phyloP scores from a whole-genome alignment of 2,329 filamentous ascomycete genomes.

The Gyromitra esculenta region DNA sequence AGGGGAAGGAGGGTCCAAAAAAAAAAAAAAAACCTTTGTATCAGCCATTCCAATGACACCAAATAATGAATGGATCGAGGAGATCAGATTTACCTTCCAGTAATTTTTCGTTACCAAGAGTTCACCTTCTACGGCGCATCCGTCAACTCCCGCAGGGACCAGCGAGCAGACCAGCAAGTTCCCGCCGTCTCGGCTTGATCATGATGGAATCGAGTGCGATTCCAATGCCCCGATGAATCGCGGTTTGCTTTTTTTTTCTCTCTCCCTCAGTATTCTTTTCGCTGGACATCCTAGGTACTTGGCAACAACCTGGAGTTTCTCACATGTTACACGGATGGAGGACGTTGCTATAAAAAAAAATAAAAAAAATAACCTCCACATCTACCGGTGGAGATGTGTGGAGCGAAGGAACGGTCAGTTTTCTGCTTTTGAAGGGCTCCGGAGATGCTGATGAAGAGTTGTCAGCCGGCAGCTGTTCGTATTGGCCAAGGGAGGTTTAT shows the following conservation, averaged over 20 bases:
- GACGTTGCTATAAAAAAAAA: constrained; percentile 26
- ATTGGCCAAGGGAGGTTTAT: constrained; percentile 25
- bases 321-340: constrained; percentile 15
- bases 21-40: constrained; percentile 33
- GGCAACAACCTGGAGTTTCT: constrained; percentile 15
- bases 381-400: background rate
- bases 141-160: constrained; percentile 41
- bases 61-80: constrained; percentile 37
- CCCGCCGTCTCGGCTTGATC: constrained; percentile 51
- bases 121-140: constrained; percentile 40
- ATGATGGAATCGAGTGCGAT: constrained; percentile 50
- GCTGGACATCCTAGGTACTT: background rate
- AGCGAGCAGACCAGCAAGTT: constrained; percentile 38
- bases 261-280: background rate
- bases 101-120: constrained; percentile 44
- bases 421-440: constrained; percentile 32
- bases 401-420: constrained; percentile 11
- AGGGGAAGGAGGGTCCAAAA: constrained; percentile 24
- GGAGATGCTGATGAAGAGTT: background rate
- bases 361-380: constrained; percentile 26
- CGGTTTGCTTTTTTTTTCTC: constrained; percentile 34
- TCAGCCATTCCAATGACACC: constrained; percentile 33
- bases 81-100: constrained; percentile 49
- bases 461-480: constrained; percentile 16
- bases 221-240: constrained; percentile 50